phyloP scores from a whole-genome alignment of 768 basidiomycete species.

The Mycena alexandri region DNA sequence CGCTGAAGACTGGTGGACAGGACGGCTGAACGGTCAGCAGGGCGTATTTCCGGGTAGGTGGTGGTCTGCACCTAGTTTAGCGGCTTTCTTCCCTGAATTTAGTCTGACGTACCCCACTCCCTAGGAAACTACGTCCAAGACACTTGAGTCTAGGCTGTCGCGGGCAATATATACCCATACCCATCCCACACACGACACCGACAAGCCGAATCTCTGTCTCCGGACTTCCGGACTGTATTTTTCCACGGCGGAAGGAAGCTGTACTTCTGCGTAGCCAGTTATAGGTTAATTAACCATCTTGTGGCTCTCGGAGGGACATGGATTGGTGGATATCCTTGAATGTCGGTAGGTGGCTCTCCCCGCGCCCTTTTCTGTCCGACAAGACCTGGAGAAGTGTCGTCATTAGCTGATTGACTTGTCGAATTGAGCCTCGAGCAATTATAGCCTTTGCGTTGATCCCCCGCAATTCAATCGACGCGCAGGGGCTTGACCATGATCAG shows the following conservation, averaged over 20 bases:
- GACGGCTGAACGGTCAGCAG: constrained; percentile 81
- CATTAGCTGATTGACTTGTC: neutral
- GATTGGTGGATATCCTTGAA: constrained; percentile 9
- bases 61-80: neutral
- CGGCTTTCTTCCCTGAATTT: neutral
- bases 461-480: neutral
- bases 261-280: constrained; percentile 27
- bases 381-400: too few species aligned
- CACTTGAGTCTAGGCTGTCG: constrained; percentile 45
- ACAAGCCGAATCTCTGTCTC: constrained; percentile 5
- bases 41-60: constrained; percentile 90
- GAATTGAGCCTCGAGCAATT: constrained; percentile 6
- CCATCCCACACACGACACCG: neutral
- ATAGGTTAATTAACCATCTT: constrained; percentile 27
- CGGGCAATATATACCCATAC: constrained; percentile 7
- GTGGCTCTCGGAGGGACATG: constrained; percentile 2
- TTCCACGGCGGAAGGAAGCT: constrained; percentile 13
- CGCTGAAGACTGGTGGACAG: constrained; percentile 98
- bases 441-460: constrained; percentile 8
- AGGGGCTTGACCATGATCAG: neutral
- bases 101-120: constrained; percentile 23
- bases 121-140: constrained; percentile 80
- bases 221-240: constrained; percentile 22
- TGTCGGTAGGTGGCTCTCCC: constrained; percentile 5
- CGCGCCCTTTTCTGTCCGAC: neutral